Evolutionary conservation across 148 eudicot genomes (phyloP), one percentile per base, ranked within the genome.

Genomic region (Rhododendron williamsianum): DNA sequence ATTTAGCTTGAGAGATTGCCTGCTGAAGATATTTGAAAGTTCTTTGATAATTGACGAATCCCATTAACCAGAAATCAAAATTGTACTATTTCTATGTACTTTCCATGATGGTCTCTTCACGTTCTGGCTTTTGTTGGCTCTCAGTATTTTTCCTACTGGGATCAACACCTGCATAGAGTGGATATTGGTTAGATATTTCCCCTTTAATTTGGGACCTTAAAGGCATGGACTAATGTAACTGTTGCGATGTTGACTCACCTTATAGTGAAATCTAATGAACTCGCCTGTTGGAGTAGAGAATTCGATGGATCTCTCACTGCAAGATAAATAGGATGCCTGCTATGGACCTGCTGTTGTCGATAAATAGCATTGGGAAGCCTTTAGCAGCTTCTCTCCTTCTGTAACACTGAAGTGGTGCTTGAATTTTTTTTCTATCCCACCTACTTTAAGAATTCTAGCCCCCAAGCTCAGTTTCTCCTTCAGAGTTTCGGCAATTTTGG

Each of bases 261-360:
- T 93, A 81, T 91, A 92, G 51, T 63, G 89, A 10, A 89, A 58
- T 82, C 88, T 87, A 35, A 89, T 63, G 0, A 85, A 45, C 18
- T 87, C 86, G n/a, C 90, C 90, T 1, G 76, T 69, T 9, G 89
- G 80, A 33, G 91, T 87, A 3, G 88, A 81, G 85, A 85, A 74
- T 81, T 88, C 89, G 38, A 93, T 86, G 7, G 93, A 77, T 81
- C 83, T 86, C 35, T 91, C 90, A 46, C 93, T 93, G 83, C 91
- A 91, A 90, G 73, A 93, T 86, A 67, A 92, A 93, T 63, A 92
- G 88, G 52, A 84, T 82, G 25, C 94, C 92, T 0, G 90, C 86
- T 4, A 92, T 89, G 94, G 92, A 41, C 95, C 95, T 16, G 91
- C 91, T 15, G 92, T 91, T 0, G 95, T 93, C 15, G 78, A 92